phyloP scores from a whole-genome alignment of 345 rosid species.

The Linum lewisii region DNA sequence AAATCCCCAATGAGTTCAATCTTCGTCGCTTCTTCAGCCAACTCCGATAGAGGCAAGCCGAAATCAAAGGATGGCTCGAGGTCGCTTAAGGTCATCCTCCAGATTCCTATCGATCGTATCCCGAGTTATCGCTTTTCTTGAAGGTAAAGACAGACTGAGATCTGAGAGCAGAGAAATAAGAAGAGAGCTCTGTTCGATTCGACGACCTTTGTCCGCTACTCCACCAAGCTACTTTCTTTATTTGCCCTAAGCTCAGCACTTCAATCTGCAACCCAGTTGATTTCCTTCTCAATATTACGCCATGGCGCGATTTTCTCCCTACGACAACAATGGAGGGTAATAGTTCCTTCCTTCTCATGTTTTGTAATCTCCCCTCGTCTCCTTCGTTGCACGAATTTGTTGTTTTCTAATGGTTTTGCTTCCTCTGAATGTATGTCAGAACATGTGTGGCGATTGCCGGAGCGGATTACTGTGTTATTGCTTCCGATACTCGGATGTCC shows the following conservation, averaged over 20 bases:
- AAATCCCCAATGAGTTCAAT: too few relatives aligned
- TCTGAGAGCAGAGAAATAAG: constrained; percentile 8
- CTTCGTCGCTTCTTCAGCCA: too few relatives aligned
- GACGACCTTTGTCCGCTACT: background rate
- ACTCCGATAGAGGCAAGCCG: too few relatives aligned
- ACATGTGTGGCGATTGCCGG: constrained; percentile 94
- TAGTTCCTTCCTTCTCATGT: constrained; percentile 2
- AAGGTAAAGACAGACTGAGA: constrained; percentile 29
- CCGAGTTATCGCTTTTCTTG: constrained; percentile 15
- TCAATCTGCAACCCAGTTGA: background rate
- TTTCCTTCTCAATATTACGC: constrained; percentile 38
- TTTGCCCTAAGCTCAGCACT: background rate
- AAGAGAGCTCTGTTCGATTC: background rate
- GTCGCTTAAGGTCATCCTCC: too few relatives aligned
- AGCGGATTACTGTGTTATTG: constrained; percentile 85
- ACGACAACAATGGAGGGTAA: constrained; percentile 99
- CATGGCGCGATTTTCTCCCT: constrained; percentile 55
- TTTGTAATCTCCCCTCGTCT: background rate
- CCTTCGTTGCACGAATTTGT: background rate
- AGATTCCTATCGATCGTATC: too few relatives aligned
- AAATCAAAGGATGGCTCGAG: too few relatives aligned
- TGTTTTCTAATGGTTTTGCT: background rate
- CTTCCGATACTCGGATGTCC: constrained; percentile 97
- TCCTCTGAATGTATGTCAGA: constrained; percentile 23
- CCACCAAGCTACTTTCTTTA: background rate